phyloP scores from a whole-genome alignment of 2,329 filamentous ascomycete genomes.

The Arthrocladium fulminans region DNA sequence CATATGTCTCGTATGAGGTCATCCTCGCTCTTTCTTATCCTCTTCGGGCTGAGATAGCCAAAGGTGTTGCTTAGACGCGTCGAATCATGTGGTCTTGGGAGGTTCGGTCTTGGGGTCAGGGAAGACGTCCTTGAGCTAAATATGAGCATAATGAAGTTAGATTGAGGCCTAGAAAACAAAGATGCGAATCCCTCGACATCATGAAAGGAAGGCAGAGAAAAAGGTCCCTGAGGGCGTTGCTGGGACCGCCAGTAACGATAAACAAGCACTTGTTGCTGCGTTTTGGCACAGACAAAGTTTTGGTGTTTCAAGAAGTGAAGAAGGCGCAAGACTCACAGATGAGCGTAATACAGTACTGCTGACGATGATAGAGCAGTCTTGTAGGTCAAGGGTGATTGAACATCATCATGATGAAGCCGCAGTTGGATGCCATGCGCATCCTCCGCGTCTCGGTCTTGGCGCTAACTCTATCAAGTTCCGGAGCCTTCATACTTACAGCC shows the following conservation, averaged over 20 bases:
- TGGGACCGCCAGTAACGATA: background rate
- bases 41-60: background rate
- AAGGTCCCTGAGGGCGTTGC: background rate
- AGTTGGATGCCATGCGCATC: background rate
- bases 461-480: no score
- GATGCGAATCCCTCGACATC: slow-evolving; percentile 5
- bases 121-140: slow-evolving; percentile 9
- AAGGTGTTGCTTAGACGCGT: background rate
- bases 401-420: background rate
- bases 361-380: slow-evolving; percentile 1
- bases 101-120: background rate
- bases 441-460: background rate
- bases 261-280: slow-evolving; percentile 3
- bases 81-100: background rate
- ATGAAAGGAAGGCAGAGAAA: background rate
- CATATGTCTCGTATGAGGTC: slow-evolving; percentile 41
- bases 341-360: slow-evolving; percentile 6
- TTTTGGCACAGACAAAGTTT: background rate
- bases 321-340: slow-evolving; percentile 9
- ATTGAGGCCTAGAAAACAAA: slow-evolving; percentile 9
- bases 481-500: no score
- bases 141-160: slow-evolving; percentile 10
- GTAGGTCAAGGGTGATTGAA: background rate
- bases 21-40: slow-evolving; percentile 24
- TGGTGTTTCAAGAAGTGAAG: slow-evolving; percentile 2